Percentiles rank a stretch among this genome's conserved stretches.
These are phyloP conservation scores for Lachancea sp. DNA, from an alignment of 805 yeast genomes.

Conservation along the genomic window DNA sequence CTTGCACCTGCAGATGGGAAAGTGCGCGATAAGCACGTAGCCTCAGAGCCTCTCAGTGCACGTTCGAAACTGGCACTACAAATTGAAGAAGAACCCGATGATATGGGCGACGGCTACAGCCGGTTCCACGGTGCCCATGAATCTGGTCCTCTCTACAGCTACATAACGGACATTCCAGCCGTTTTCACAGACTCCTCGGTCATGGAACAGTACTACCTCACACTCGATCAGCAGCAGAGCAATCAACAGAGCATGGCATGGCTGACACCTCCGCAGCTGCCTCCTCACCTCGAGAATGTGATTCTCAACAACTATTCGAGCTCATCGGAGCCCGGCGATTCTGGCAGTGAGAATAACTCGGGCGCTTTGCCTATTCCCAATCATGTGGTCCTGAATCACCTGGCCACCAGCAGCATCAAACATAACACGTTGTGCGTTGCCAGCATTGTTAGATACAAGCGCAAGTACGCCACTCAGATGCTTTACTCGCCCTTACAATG, in stretches of 20 bases:
- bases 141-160: slow-evolving; percentile 30
- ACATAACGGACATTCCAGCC: slow-evolving; percentile 69
- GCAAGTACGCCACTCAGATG: slow-evolving; percentile 87
- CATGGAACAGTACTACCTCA: slow-evolving; percentile 78
- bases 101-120: slow-evolving; percentile 76
- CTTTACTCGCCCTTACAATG: slow-evolving; percentile 77
- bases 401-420: slow-evolving; percentile 92
- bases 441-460: slow-evolving; percentile 77
- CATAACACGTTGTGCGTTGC: slow-evolving; percentile 94
- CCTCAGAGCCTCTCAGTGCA: slow-evolving; percentile 24
- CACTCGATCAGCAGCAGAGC: slow-evolving; percentile 63
- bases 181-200: slow-evolving; percentile 80
- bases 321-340: slow-evolving; percentile 22
- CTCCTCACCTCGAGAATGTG: slow-evolving; percentile 94
- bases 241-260: slow-evolving; percentile 52
- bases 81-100: slow-evolving; percentile 41
- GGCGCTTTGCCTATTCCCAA: slow-evolving; percentile 92
- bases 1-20: neutral
- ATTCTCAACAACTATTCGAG: slow-evolving; percentile 66
- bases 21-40: neutral
- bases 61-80: slow-evolving; percentile 48
- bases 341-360: slow-evolving; percentile 56
- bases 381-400: slow-evolving; percentile 87
- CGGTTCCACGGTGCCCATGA: slow-evolving; percentile 62
- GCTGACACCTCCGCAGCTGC: slow-evolving; percentile 90